These are phyloP conservation scores for Abortiporus biennis DNA, from an alignment of 1,284 basidiomycete species.

Conservation along the genomic window DNA sequence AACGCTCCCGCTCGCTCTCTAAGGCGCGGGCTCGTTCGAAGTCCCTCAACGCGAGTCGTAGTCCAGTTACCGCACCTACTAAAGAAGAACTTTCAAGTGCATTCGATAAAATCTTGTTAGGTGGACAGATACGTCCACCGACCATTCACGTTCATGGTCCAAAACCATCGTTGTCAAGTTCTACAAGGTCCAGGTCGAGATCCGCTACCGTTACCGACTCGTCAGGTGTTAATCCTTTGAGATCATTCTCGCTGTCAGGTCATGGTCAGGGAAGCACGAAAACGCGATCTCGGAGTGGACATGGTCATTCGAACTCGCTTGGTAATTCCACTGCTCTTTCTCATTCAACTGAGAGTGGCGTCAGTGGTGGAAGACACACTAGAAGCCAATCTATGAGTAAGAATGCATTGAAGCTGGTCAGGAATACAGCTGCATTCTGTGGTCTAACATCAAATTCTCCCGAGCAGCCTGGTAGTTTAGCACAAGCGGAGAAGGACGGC, in stretches of 20 bases:
- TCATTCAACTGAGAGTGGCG: conserved; percentile 28
- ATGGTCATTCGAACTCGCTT: conserved; percentile 25
- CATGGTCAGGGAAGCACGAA: no score
- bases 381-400: conserved; percentile 57
- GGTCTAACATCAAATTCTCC: conserved; percentile 19
- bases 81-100: conserved; percentile 35
- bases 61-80: conserved; percentile 4
- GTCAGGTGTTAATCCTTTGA: conserved; percentile 7
- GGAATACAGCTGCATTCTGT: conserved; percentile 34
- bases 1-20: conserved; percentile 52
- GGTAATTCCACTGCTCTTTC: conserved; percentile 31
- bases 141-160: conserved; percentile 30
- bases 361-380: conserved; percentile 36
- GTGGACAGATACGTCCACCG: conserved; percentile 51
- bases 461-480: conserved; percentile 29
- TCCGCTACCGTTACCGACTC: conserved; percentile 9
- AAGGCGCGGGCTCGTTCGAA: conserved; percentile 59
- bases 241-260: no score
- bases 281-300: conserved; percentile 31
- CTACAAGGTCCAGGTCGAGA: conserved; percentile 5
- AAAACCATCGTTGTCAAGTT: conserved; percentile 5
- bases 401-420: conserved; percentile 39
- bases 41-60: conserved; percentile 31
- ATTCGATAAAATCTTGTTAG: conserved; percentile 55
- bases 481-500: no score